A percentile compares a stretch with the other conserved stretches of the same genome.
phyloP scores from a whole-genome alignment of 2,329 filamentous ascomycete genomes.

The Cordyceps tenuipes region DNA sequence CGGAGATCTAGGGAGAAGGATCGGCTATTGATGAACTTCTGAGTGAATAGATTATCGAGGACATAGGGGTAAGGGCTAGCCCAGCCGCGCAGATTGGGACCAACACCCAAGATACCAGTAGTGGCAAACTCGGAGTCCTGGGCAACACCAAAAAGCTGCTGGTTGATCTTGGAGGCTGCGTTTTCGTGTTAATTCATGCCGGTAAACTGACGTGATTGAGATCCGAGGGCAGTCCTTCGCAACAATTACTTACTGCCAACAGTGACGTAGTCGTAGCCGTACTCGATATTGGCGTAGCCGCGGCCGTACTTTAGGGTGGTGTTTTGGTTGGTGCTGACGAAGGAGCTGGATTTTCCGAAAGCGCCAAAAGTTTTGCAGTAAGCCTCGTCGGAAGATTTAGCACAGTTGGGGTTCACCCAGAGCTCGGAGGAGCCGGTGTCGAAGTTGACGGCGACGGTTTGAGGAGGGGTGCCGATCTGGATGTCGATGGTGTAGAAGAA shows the following conservation, averaged over 20 bases:
- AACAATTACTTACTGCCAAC: constrained; percentile 24
- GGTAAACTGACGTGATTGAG: no score
- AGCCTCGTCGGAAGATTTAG: constrained; percentile 20
- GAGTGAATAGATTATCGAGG: constrained; percentile 26
- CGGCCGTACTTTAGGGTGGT: constrained; percentile 24
- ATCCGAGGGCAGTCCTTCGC: not conserved
- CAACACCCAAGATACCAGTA: constrained; percentile 28
- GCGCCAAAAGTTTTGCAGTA: constrained; percentile 24
- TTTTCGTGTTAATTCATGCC: not conserved
- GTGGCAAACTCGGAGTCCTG: constrained; percentile 22
- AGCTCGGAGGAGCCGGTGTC: constrained; percentile 35
- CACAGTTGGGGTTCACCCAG: constrained; percentile 35
- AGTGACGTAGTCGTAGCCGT: constrained; percentile 26
- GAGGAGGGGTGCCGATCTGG: constrained; percentile 29
- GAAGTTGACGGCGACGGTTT: constrained; percentile 30
- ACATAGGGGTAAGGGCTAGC: constrained; percentile 25
- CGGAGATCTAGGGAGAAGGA: constrained; percentile 29
- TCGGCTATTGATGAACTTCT: constrained; percentile 30
- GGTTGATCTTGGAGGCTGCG: constrained; percentile 22
- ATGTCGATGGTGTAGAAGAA: constrained; percentile 33
- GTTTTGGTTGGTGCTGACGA: constrained; percentile 19
- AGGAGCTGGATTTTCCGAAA: constrained; percentile 24
- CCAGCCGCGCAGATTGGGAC: constrained; percentile 27
- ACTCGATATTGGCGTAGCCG: constrained; percentile 25
- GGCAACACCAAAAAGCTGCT: constrained; percentile 30